These are phyloP conservation scores for Stagonosporopsis vannaccii DNA, from an alignment of 2,329 filamentous ascomycete genomes.

Conservation along the genomic window DNA sequence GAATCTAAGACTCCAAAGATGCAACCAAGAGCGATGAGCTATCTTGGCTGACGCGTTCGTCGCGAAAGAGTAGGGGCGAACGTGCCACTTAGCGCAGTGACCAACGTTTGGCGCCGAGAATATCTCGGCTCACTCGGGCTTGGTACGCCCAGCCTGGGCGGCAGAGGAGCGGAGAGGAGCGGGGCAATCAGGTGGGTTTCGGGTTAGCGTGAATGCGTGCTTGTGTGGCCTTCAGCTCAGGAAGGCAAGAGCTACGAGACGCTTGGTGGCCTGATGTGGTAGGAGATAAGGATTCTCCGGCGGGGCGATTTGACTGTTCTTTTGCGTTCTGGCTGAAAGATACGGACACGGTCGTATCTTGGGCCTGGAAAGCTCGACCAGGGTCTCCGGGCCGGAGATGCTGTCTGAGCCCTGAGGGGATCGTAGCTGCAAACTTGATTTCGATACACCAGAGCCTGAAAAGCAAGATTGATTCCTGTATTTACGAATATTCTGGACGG, in stretches of 20 bases:
- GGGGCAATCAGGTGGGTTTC: conserved; percentile 10
- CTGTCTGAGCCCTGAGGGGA: background rate
- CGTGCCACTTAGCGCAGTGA: conserved; percentile 11
- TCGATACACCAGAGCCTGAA: background rate
- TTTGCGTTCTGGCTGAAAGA: background rate
- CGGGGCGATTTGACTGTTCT: background rate
- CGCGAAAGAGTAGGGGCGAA: conserved; percentile 3
- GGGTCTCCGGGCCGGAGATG: background rate
- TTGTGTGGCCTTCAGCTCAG: conserved; percentile 1
- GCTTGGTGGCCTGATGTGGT: background rate
- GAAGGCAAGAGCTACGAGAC: background rate
- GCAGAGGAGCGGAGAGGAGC: conserved; percentile 34
- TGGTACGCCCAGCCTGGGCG: conserved; percentile 27
- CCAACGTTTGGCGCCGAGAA: conserved; percentile 23
- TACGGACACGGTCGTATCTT: background rate
- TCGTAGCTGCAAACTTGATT: conserved; percentile 4
- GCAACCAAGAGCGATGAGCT: conserved; percentile 6
- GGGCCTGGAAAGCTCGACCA: background rate
- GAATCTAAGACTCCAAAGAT: conserved; percentile 1
- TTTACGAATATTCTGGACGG: background rate
- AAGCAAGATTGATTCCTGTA: background rate
- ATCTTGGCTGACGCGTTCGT: conserved; percentile 37
- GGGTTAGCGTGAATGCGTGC: conserved; percentile 7
- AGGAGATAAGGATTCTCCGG: conserved; percentile 1
- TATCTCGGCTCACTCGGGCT: conserved; percentile 20